Evolutionary conservation across 768 basidiomycete species (phyloP).

Genomic region (Lyophyllum semitale): DNA sequence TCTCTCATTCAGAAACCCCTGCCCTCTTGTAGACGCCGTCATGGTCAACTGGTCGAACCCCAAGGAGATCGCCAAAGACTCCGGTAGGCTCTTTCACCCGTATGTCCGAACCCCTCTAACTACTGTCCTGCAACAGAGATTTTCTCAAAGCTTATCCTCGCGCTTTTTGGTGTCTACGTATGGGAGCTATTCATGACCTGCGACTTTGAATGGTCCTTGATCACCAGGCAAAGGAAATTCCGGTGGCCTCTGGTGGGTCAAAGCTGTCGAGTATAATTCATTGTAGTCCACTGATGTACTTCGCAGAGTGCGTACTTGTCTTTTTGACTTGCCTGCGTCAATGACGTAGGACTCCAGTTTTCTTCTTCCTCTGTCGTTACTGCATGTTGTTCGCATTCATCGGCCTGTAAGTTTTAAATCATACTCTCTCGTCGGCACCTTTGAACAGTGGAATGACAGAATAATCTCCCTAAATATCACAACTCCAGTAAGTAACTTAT

Average conservation of each 20-base stretch:
- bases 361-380: conserved; percentile 73
- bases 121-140: conserved; percentile 37
- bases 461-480: conserved; percentile 59
- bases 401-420: conserved; percentile 50
- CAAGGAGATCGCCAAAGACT: conserved; percentile 43
- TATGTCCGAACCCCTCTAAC: not conserved
- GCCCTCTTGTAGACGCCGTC: not conserved
- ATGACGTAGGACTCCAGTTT: conserved; percentile 38
- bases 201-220: conserved; percentile 68
- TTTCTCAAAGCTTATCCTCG: conserved; percentile 61
- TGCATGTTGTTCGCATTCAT: conserved; percentile 68
- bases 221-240: conserved; percentile 57
- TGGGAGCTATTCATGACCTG: conserved; percentile 69
- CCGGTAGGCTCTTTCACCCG: conserved; percentile 27
- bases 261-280: not conserved
- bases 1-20: not conserved
- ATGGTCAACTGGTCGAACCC: conserved; percentile 53
- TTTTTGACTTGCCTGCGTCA: conserved; percentile 2
- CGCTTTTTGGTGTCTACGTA: conserved; percentile 64
- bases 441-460: conserved; percentile 31
- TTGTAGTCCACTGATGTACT: not conserved
- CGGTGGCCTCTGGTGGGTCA: conserved; percentile 69
- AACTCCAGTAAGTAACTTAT: conserved; percentile 36
- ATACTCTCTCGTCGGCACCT: not conserved
- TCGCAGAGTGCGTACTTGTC: conserved; percentile 21